A percentile compares a stretch with the other conserved stretches of the same genome.
Evolutionary conservation across 2,329 filamentous ascomycete genomes (phyloP).

Genomic region (Alternaria longipes): DNA sequence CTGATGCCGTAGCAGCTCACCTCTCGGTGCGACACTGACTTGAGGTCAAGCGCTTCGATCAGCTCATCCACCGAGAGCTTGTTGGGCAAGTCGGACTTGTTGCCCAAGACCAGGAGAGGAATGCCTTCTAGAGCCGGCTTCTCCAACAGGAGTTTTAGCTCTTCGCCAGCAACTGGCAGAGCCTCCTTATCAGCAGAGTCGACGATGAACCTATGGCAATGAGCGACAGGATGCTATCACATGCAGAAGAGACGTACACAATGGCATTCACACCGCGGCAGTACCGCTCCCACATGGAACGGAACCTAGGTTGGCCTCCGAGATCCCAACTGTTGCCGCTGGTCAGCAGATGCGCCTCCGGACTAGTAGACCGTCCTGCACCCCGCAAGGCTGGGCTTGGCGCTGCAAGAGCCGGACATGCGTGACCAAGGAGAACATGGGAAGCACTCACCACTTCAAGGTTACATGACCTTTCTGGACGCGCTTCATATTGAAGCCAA

Average conservation of each 20-base stretch:
- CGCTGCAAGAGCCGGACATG: constrained; percentile 48
- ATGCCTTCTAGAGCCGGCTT: constrained; percentile 88
- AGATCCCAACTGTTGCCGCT: constrained; percentile 80
- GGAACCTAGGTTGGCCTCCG: constrained; percentile 94
- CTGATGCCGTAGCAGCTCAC: constrained; percentile 99
- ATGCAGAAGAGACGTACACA: constrained; percentile 65
- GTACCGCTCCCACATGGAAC: constrained; percentile 99
- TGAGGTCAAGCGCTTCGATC: constrained; percentile 91
- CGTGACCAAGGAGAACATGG: constrained; percentile 45
- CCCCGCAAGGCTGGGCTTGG: constrained; percentile 46
- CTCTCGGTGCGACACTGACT: constrained; percentile 87
- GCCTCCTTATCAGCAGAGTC: constrained; percentile 88
- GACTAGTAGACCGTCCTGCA: constrained; percentile 41
- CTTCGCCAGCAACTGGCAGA: constrained; percentile 86
- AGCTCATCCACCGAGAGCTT: constrained; percentile 93
- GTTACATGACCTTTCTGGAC: constrained; percentile 98
- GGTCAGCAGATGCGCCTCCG: constrained; percentile 48
- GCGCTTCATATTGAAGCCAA: constrained; percentile 99
- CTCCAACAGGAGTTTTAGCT: constrained; percentile 87
- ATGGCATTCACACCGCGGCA: constrained; percentile 97
- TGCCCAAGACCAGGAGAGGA: constrained; percentile 90
- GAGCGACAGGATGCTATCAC: constrained; percentile 31
- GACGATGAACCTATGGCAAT: constrained; percentile 78
- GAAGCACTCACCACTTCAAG: constrained; percentile 78
- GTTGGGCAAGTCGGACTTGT: constrained; percentile 94